Base-by-base conservation (phyloP, 768 basidiomycete genomes). In the Phaeotremella fagi region DNA sequence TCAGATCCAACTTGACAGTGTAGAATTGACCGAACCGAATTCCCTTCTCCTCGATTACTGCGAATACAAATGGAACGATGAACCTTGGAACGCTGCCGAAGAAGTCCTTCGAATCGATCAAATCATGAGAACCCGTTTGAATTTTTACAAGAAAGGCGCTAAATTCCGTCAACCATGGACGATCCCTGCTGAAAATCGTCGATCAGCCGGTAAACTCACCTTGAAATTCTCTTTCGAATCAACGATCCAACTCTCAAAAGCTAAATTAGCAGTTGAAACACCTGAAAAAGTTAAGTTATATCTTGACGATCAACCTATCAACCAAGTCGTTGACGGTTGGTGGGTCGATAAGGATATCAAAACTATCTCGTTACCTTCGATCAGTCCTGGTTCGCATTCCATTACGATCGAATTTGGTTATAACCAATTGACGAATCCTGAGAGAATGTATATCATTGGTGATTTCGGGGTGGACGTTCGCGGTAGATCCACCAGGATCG, bases 101-200 rank as follows among this genome's bases (percentile, higher is more conserved):
- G 66, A 68, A 48, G 52, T 68, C 29, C 48, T 68, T 14, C 55
- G 60, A 9, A 62, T 68, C 25, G 66, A 64, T 36, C 50, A 68
- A 9, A 26, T 53, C 15, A 43, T 60, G 22, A 54, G 66, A 15
- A 48, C 38, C 15, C 45, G 55, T 25, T 29, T 64, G 14, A 55
- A 55, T 4, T 47, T 61, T 12, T 54, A 52, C 36, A 44, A 54
- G 35, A 68, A 64, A 46, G 56, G 54, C 1, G 66, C 56, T 3
- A 55, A 55, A 33, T 59, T 59, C 47, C 50, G 59, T 22, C 66
- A 68, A 51, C 66, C 66, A 11, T 62, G 51, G 33, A 61, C 55
- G 14, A 57, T 60, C 48, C 44, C 48, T 12, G 35, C 48, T 16
- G 52, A 44, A 1, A 49, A 59, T n/a, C 56, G 66, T 6, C 37